Evolutionary conservation across 768 basidiomycete genomes (phyloP).

Genomic region (Cantharellus anzutake): DNA sequence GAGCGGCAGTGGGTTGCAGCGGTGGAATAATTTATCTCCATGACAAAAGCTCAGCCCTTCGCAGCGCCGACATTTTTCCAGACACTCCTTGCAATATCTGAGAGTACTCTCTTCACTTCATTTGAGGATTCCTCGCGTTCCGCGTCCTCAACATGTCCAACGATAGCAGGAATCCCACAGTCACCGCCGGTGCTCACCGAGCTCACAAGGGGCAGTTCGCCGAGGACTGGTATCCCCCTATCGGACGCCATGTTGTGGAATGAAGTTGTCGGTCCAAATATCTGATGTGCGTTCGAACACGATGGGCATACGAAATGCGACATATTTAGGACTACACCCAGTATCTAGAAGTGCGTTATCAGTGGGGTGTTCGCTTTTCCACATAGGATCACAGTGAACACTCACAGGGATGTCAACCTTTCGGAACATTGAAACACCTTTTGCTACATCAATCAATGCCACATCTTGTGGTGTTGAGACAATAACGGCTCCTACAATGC

Average conservation of each 20-base stretch:
- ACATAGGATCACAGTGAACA: constrained; percentile 1
- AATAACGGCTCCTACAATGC: constrained; percentile 58
- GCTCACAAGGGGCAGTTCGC: constrained; percentile 62
- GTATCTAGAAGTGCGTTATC: constrained; percentile 32
- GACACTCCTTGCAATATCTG: too few species aligned
- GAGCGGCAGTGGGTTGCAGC: too few species aligned
- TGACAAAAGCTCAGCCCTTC: too few species aligned
- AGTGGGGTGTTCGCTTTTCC: background rate
- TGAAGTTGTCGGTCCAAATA: constrained; percentile 49
- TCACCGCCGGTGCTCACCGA: constrained; percentile 32
- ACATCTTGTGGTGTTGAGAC: constrained; percentile 94
- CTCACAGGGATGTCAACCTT: constrained; percentile 76
- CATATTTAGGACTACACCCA: constrained; percentile 77
- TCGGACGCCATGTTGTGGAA: constrained; percentile 41
- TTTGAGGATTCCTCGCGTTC: too few species aligned
- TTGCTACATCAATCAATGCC: constrained; percentile 68
- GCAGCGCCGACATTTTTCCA: too few species aligned
- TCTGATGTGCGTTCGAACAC: constrained; percentile 38
- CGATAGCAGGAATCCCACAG: too few species aligned
- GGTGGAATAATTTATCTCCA: too few species aligned
- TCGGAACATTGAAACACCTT: constrained; percentile 82
- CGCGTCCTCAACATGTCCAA: too few species aligned
- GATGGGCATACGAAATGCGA: constrained; percentile 63
- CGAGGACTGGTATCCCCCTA: constrained; percentile 47
- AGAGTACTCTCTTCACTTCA: too few species aligned